Base-by-base conservation (phyloP, 495 filamentous ascomycete genomes). In the Xylaria palmicola region DNA sequence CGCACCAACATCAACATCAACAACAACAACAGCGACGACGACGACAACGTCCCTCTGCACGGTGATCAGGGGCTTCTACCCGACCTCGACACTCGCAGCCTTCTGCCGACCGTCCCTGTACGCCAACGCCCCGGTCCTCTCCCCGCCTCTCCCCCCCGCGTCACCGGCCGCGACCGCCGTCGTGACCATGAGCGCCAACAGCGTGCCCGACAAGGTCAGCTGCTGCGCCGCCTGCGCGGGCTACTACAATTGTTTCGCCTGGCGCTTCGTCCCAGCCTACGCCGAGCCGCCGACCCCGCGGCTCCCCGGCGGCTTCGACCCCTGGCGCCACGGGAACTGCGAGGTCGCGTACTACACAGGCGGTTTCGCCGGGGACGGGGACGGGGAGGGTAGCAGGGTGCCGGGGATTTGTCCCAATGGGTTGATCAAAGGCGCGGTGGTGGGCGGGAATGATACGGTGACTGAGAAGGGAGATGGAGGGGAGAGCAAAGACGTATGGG, bases 221-320 rank as follows among this genome's bases (percentile, higher is more conserved):
- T 71, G 68, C 58, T 71, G 68, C 57, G 64, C 55, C n/a, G 62
- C 65, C 50, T 71, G 68, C 54, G 68, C 66, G 7, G 30, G 27
- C 26, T 65, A 68, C 57, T 71, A 67, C 58, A 71, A 71, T 57
- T 71, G 68, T 51, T 57, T 67, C 39, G 66, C 68, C 51, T 71
- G 68, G 68, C 59, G 40, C 41, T 71, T 71, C 44, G 39, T 67
- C 5, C 68, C 68, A n/a, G 58, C 68, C 26, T 67, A 66, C 53
- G 59, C 53, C 12, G 56, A 51, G 19, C 15, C 34, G 5, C 66
- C 68, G 4, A 63, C 65, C 56, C n/a, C 57, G 1, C 56, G 59
- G 24, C 53, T 69, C 0, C 68, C 68, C 12, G 68, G 66, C 19
- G 68, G 66, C 4, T 71, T 71, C 40, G 66, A 71, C 49, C 68